Evolutionary conservation across 2,329 filamentous ascomycete genomes (phyloP).

Genomic region (Calonectria multiphialidica): DNA sequence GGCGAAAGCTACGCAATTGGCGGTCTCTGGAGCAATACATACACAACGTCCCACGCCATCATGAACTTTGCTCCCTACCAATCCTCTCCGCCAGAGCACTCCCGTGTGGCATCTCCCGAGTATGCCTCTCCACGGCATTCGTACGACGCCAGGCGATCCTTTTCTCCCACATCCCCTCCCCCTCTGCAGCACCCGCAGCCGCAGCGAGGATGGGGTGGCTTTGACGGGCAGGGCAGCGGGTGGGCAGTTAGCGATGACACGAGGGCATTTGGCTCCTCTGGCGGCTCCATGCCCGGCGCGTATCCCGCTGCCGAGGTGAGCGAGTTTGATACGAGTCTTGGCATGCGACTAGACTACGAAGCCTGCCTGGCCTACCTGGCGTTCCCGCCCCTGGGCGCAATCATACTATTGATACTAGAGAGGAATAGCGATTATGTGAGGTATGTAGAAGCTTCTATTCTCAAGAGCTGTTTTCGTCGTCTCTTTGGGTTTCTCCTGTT

Average conservation of each 20-base stretch:
- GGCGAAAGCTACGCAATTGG: conserved; percentile 10
- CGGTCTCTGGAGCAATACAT: neutral
- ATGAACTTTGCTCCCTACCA: conserved; percentile 99
- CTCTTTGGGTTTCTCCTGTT: neutral
- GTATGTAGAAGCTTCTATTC: conserved; percentile 59
- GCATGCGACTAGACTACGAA: conserved; percentile 88
- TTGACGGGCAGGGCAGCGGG: conserved; percentile 52
- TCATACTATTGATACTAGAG: conserved; percentile 87
- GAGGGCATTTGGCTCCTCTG: conserved; percentile 36
- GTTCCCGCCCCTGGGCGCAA: conserved; percentile 86
- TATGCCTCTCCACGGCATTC: conserved; percentile 67
- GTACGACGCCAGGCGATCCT: conserved; percentile 64
- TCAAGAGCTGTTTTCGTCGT: neutral
- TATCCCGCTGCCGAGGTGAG: conserved; percentile 68
- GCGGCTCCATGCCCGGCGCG: conserved; percentile 48
- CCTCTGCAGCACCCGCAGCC: conserved; percentile 65
- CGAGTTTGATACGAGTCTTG: conserved; percentile 92
- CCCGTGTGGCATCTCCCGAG: conserved; percentile 81
- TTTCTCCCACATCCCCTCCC: conserved; percentile 61
- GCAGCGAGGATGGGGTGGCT: conserved; percentile 64
- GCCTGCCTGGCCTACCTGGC: conserved; percentile 90
- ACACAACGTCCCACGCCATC: conserved; percentile 34
- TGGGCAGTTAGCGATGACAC: conserved; percentile 43
- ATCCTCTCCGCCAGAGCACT: conserved; percentile 87
- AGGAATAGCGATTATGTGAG: conserved; percentile 97